Conservation (phyloP, 2,329 filamentous ascomycete genomes). For the Colletotrichum sp. region DNA sequence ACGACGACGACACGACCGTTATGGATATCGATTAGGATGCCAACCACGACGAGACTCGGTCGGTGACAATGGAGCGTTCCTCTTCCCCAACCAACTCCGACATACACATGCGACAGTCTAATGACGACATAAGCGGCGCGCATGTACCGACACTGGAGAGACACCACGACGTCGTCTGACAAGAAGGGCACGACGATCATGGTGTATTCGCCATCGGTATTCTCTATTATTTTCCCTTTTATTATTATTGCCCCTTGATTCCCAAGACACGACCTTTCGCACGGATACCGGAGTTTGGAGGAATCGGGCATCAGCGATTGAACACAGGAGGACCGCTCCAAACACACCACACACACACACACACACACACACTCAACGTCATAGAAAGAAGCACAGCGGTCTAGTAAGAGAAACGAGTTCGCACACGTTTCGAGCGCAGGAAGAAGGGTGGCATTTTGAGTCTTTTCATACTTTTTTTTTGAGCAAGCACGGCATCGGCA, state of each 20-base stretch:
- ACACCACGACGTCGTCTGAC: neutral
- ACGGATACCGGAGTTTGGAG: neutral
- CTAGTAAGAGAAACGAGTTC: neutral
- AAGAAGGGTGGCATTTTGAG: neutral
- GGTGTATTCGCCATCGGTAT: neutral
- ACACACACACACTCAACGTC: neutral
- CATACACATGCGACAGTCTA: neutral
- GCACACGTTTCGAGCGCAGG: neutral
- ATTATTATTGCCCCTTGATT: neutral
- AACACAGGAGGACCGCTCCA: neutral
- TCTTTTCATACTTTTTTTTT: neutral
- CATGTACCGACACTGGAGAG: neutral
- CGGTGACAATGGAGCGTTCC: neutral
- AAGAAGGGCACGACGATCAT: neutral
- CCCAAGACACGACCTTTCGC: neutral
- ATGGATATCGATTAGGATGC: slow-evolving; percentile 43
- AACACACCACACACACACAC: neutral
- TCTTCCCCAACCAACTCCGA: neutral
- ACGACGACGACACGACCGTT: slow-evolving; percentile 36
- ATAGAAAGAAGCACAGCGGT: neutral
- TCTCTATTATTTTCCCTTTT: neutral
- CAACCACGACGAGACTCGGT: neutral
- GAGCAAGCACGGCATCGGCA: neutral
- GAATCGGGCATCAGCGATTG: slow-evolving; percentile 6
- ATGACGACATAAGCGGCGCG: neutral